Percentiles rank a stretch among this genome's conserved stretches.
phyloP scores from a whole-genome alignment of 1,284 basidiomycete genomes.

The Irpex lacteus region DNA sequence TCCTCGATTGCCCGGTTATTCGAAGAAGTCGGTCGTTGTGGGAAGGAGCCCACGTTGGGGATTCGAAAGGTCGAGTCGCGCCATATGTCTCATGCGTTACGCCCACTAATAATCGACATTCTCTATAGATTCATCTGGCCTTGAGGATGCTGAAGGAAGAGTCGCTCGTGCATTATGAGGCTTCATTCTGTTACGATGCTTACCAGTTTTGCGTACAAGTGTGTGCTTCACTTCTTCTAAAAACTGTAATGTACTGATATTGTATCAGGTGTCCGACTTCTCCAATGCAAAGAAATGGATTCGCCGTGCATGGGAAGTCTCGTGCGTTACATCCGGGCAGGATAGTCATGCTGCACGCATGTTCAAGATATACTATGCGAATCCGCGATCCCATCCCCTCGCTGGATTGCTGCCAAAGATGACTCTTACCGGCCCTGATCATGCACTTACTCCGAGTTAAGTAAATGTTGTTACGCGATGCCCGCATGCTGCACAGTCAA shows the following conservation, averaged over 20 bases:
- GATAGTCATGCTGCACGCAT: constrained; percentile 20
- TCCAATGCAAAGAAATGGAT: constrained; percentile 27
- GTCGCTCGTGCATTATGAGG: constrained; percentile 15
- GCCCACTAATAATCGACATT: neutral
- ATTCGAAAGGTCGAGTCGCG: constrained; percentile 19
- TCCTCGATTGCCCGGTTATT: constrained; percentile 17
- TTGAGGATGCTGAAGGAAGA: constrained; percentile 22
- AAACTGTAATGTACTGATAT: neutral
- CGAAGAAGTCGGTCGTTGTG: constrained; percentile 20
- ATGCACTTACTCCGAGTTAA: neutral
- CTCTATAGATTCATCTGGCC: constrained; percentile 19
- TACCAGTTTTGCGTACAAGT: constrained; percentile 26
- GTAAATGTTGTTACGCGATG: neutral
- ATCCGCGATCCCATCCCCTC: constrained; percentile 20
- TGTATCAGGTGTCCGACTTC: constrained; percentile 20
- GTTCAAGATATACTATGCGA: constrained; percentile 20
- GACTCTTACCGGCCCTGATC: constrained; percentile 21
- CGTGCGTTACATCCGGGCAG: constrained; percentile 18
- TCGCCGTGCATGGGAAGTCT: constrained; percentile 22
- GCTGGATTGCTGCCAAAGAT: constrained; percentile 18
- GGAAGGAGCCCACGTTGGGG: constrained; percentile 18
- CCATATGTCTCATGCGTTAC: neutral
- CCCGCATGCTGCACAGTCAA: neutral
- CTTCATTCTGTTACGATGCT: constrained; percentile 25
- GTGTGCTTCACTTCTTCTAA: neutral